Conservation (phyloP, 2,329 filamentous ascomycete genomes). For the Daldinia sp. region DNA sequence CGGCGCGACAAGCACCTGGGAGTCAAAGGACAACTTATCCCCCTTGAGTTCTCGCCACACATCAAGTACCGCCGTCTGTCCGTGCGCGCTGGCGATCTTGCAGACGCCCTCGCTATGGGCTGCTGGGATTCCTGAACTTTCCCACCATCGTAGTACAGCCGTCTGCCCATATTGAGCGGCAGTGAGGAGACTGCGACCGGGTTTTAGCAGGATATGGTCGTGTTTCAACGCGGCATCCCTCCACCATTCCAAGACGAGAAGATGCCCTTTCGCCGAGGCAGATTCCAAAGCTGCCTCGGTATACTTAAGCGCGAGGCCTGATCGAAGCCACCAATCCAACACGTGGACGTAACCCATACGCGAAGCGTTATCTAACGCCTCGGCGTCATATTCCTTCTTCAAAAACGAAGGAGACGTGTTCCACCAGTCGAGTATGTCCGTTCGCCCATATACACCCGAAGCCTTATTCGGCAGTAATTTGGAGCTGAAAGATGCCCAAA, state of each 20-base stretch:
- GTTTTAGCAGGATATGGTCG: constrained; percentile 70
- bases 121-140: constrained; percentile 79
- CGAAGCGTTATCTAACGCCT: constrained; percentile 88
- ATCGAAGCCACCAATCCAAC: constrained; percentile 89
- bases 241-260: constrained; percentile 95
- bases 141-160: constrained; percentile 87
- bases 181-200: constrained; percentile 83
- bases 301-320: constrained; percentile 80
- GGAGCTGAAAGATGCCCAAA: constrained; percentile 81
- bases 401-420: constrained; percentile 81
- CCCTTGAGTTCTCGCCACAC: constrained; percentile 81
- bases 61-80: constrained; percentile 83
- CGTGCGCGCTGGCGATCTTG: constrained; percentile 84
- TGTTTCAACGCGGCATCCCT: constrained; percentile 71
- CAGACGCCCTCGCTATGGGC: constrained; percentile 83
- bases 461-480: constrained; percentile 88
- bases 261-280: constrained; percentile 82
- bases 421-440: constrained; percentile 92
- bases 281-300: constrained; percentile 88
- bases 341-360: constrained; percentile 85
- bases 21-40: constrained; percentile 77
- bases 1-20: constrained; percentile 83
- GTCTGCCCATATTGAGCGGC: constrained; percentile 84
- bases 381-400: constrained; percentile 84
- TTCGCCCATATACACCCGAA: constrained; percentile 84